Base-by-base conservation (phyloP, 1,284 basidiomycete genomes). In the Ustilago bromivora region DNA sequence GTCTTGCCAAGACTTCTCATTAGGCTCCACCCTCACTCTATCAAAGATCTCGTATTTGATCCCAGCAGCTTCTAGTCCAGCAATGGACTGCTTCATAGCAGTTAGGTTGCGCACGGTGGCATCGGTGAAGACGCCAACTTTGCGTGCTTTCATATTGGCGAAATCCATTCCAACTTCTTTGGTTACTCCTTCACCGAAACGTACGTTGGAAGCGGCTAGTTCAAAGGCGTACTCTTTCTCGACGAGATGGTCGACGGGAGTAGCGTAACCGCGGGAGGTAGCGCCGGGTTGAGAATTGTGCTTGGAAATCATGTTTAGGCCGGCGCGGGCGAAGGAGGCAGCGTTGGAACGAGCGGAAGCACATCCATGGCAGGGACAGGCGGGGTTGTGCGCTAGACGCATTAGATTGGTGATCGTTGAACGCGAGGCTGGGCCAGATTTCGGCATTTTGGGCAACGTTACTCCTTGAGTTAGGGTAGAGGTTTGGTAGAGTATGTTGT, bases 161-260 rank as follows among this genome's bases (percentile, higher is more conserved):
- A 96, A 89, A 87, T 96, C 95, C 92, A 95, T 94, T 31, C 95
- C 96, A 57, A 98, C 93, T 87, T 97, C 95, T 60, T 83, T 71
- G 19, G 86, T 86, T 35, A 86, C 86, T 15, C 86, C 86, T 55
- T 84, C 79, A 17, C 86, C 86, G 49, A 81, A 87, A 4, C 86
- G 72, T 68, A 97, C 88, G 85, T 95, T 96, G 57, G 93, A 92
- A 1, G 96, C 95, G 12, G 95, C 94, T 68, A 98, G 92, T 93
- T 98, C 96, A 83, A 98, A 98, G 0, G 96, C 96, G 86, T 98
- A 98, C 87, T 98, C 96, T 85, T 92, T 94, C 87, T 94, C 66
- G 4, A 82, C 57, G 10, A 91, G 88, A 4, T 87, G 82, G 61
- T 94, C 90, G 13, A 94, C 91, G 32, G 95, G 95, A 0, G 93